A percentile compares a stretch with the other conserved stretches of the same genome.
Conservation (phyloP, 345 rosid genomes). For the Ceriops decandra region DNA sequence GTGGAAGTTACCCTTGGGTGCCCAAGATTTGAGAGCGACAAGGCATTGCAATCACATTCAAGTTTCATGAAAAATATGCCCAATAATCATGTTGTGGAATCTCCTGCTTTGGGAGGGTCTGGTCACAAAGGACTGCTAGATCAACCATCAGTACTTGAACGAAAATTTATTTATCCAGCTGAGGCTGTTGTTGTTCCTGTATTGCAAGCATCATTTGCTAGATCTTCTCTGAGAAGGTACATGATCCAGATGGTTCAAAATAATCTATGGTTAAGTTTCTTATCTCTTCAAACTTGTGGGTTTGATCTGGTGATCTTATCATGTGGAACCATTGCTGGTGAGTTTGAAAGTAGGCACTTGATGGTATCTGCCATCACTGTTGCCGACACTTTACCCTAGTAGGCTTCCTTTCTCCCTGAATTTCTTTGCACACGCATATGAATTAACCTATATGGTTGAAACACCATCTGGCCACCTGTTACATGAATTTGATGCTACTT, state of each 20-base stretch:
- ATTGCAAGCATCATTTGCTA: slow-evolving; percentile 73
- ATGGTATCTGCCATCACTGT: neutral
- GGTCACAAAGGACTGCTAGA: slow-evolving; percentile 52
- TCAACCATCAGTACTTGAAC: slow-evolving; percentile 41
- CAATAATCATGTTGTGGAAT: slow-evolving; percentile 57
- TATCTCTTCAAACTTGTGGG: neutral
- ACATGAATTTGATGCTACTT: neutral
- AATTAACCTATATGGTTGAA: slow-evolving; percentile 10
- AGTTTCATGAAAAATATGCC: slow-evolving; percentile 41
- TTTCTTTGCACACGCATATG: neutral
- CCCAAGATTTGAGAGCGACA: slow-evolving; percentile 45
- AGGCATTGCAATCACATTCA: slow-evolving; percentile 38
- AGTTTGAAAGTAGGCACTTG: neutral
- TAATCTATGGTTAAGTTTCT: neutral
- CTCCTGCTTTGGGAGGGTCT: slow-evolving; percentile 49
- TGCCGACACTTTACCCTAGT: neutral
- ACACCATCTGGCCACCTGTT: neutral
- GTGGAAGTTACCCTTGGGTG: slow-evolving; percentile 89
- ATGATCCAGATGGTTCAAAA: neutral
- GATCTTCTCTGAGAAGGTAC: slow-evolving; percentile 87
- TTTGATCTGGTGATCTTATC: neutral
- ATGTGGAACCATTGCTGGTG: neutral
- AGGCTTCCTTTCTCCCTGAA: neutral
- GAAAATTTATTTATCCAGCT: slow-evolving; percentile 76
- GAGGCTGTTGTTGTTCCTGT: slow-evolving; percentile 94